Percentiles rank a stretch among this genome's conserved stretches.
Conservation (phyloP, 2,329 filamentous ascomycete genomes). For the Diplodia seriata region DNA sequence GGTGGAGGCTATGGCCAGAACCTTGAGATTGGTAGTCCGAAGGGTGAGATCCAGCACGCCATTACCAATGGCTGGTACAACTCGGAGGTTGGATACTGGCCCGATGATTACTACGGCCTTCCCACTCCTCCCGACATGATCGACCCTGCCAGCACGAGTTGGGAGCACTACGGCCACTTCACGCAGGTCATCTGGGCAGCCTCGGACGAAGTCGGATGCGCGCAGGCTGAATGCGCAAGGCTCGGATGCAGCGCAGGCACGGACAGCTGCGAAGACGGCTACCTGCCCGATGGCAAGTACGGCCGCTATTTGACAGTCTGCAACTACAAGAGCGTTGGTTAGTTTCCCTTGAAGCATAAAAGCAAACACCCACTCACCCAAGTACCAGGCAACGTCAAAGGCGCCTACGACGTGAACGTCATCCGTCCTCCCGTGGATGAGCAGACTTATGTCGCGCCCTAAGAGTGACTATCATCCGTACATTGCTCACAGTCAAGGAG, state of each 20-base stretch:
- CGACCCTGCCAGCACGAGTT: constrained; percentile 1
- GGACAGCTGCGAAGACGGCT: not conserved
- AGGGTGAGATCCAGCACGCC: not conserved
- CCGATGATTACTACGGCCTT: constrained; percentile 3
- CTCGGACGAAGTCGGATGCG: constrained; percentile 5
- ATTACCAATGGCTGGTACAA: constrained; percentile 24
- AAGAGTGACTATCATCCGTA: not conserved
- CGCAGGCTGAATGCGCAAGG: not conserved
- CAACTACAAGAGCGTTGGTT: constrained; percentile 12
- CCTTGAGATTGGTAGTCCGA: constrained; percentile 1
- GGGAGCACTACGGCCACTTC: constrained; percentile 17
- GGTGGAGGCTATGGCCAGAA: constrained; percentile 23
- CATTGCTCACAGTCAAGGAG: not conserved
- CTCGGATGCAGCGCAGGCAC: not conserved
- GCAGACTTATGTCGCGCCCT: not conserved
- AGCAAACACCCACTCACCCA: not conserved
- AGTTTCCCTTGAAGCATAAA: not conserved
- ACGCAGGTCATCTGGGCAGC: constrained; percentile 17
- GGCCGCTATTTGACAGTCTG: not conserved
- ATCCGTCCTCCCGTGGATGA: not conserved
- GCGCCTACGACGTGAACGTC: not conserved
- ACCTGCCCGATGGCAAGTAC: not conserved
- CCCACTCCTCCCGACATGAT: not conserved
- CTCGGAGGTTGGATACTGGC: not conserved
- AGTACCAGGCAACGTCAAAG: constrained; percentile 8